Percentiles rank a stretch among this genome's conserved stretches.
These are phyloP conservation scores for sunflower (Helianthus annuus) DNA, from an alignment of 129 eudicot species.

Conservation along the genomic window DNA sequence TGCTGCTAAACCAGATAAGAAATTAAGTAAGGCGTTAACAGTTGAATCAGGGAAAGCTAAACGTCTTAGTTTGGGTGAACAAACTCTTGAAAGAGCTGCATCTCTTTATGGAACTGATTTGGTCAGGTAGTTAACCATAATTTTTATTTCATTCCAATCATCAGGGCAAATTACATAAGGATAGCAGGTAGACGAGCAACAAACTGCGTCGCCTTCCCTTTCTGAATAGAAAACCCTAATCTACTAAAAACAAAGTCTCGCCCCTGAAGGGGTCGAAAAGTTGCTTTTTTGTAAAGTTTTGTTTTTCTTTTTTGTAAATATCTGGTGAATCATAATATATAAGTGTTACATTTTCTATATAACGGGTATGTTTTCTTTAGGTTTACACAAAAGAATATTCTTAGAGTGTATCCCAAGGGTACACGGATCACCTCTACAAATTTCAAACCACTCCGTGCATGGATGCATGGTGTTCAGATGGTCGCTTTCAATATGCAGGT, in stretches of 20 bases:
- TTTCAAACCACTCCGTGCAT: conserved; percentile 69
- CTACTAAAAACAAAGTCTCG: too few relatives aligned
- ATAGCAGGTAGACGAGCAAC: too few relatives aligned
- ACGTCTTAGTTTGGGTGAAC: conserved; percentile 86
- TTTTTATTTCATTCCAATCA: too few relatives aligned
- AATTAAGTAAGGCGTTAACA: conserved; percentile 49
- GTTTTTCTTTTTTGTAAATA: not conserved
- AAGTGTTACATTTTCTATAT: too few relatives aligned
- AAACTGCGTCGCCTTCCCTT: too few relatives aligned
- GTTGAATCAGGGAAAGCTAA: conserved; percentile 43
- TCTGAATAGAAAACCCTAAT: too few relatives aligned
- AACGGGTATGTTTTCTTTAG: conserved; percentile 32
- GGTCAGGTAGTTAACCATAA: conserved; percentile 54
- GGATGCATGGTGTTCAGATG: conserved; percentile 99
- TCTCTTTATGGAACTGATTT: conserved; percentile 56
- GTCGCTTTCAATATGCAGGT: conserved; percentile 98
- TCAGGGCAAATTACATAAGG: too few relatives aligned
- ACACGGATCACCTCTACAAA: conserved; percentile 84
- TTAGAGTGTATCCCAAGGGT: conserved; percentile 88
- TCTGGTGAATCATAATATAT: too few relatives aligned
- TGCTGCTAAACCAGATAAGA: conserved; percentile 65
- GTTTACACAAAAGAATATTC: conserved; percentile 80
- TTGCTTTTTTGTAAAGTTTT: too few relatives aligned
- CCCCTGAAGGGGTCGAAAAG: too few relatives aligned
- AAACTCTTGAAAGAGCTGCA: conserved; percentile 70